phyloP scores from a whole-genome alignment of 1,284 basidiomycete genomes.

The Caloboletus firmus region DNA sequence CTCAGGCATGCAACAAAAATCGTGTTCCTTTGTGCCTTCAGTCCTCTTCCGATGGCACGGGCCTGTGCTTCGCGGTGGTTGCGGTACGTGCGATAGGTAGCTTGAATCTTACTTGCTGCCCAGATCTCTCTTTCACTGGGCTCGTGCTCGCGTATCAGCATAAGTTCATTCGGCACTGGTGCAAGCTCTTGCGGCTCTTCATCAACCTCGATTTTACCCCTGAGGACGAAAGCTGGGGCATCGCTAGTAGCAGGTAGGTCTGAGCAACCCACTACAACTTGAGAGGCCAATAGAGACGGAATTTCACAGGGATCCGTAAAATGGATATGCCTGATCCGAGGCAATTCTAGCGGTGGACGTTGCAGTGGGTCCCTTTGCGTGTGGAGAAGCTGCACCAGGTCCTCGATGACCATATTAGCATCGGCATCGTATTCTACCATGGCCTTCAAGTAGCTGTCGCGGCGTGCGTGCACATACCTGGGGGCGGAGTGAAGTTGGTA shows the following conservation, averaged over 20 bases:
- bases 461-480: slow-evolving; percentile 17
- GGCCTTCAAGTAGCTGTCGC: background rate
- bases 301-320: slow-evolving; percentile 22
- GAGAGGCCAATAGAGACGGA: slow-evolving; percentile 19
- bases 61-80: slow-evolving; percentile 20
- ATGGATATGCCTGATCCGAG: slow-evolving; percentile 19
- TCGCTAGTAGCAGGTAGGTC: slow-evolving; percentile 8
- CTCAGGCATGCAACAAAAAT: slow-evolving; percentile 38
- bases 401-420: background rate
- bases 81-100: slow-evolving; percentile 27
- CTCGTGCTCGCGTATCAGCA: slow-evolving; percentile 14
- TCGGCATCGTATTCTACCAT: background rate
- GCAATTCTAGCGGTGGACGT: slow-evolving; percentile 1
- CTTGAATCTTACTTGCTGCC: slow-evolving; percentile 22
- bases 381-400: background rate
- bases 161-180: slow-evolving; percentile 4
- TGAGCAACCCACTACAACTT: slow-evolving; percentile 17
- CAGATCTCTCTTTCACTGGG: slow-evolving; percentile 21
- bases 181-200: slow-evolving; percentile 17
- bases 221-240: slow-evolving; percentile 16
- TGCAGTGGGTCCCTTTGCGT: background rate
- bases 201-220: slow-evolving; percentile 16
- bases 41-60: slow-evolving; percentile 29
- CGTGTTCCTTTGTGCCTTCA: slow-evolving; percentile 26
- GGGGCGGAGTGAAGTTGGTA: background rate